Evolutionary conservation across 75 land plant genomes (phyloP).

Genomic region (Gnetum montanum): DNA sequence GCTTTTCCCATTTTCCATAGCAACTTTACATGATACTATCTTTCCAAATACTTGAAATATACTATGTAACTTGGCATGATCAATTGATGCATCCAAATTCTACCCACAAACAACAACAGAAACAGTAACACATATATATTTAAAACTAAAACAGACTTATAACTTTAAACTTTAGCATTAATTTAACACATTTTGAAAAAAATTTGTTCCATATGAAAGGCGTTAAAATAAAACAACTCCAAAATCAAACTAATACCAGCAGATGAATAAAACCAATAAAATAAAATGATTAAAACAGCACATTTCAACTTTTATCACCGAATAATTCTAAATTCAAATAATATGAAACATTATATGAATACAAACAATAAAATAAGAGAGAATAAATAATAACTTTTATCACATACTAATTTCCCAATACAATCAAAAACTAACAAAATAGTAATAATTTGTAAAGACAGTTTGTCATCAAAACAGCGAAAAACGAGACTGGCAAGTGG

Average conservation of each 20-base stretch:
- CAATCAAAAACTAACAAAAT: too few species aligned
- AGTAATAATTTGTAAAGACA: too few species aligned
- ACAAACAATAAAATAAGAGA: too few species aligned
- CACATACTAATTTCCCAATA: too few species aligned
- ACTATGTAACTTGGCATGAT: constrained; percentile 35
- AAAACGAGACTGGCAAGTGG: background rate
- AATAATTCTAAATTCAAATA: too few species aligned
- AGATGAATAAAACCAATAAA: background rate
- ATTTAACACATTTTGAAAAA: background rate
- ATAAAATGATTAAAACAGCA: too few species aligned
- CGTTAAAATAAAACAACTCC: background rate
- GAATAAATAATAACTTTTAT: too few species aligned
- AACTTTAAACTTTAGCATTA: background rate
- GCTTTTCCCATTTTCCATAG: constrained; percentile 44
- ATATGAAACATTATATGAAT: too few species aligned
- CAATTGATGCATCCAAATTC: constrained; percentile 53
- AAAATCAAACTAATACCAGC: background rate
- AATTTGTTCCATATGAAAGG: background rate
- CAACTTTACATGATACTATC: constrained; percentile 59
- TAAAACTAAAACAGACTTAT: background rate
- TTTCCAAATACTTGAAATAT: constrained; percentile 38
- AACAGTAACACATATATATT: background rate
- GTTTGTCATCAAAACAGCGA: too few species aligned
- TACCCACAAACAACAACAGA: constrained; percentile 11
- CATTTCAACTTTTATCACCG: too few species aligned